Conservation (phyloP, 1,284 basidiomycete species). For the Apiotrichum laibachii region DNA sequence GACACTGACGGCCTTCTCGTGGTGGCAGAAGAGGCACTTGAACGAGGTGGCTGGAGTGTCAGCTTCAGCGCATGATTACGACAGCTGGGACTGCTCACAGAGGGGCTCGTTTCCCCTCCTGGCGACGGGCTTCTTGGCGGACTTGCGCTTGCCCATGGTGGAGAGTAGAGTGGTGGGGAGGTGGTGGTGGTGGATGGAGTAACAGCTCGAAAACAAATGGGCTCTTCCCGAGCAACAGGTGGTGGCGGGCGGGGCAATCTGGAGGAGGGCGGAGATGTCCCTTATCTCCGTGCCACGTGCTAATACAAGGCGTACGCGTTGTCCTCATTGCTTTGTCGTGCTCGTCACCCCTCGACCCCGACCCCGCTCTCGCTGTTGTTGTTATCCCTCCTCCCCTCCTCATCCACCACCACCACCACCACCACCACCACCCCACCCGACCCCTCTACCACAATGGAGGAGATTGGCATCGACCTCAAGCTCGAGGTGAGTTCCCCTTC, state of each 20-base stretch:
- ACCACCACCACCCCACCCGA: slow-evolving; percentile 4
- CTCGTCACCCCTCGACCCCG: not conserved
- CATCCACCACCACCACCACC: not conserved
- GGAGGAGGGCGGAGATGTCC: slow-evolving; percentile 20
- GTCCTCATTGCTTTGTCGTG: not conserved
- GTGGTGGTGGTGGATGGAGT: too few species aligned
- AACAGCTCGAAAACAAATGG: too few species aligned
- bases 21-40: slow-evolving; percentile 51
- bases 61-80: too few species aligned
- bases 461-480: slow-evolving; percentile 70
- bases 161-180: not conserved
- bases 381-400: not conserved
- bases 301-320: slow-evolving; percentile 22
- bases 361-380: not conserved
- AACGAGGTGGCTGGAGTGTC: slow-evolving; percentile 43
- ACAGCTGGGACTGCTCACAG: slow-evolving; percentile 20
- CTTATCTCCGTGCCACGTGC: slow-evolving; percentile 18
- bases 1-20: slow-evolving; percentile 45
- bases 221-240: too few species aligned
- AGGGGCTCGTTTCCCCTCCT: slow-evolving; percentile 39
- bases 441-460: slow-evolving; percentile 50
- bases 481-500: slow-evolving; percentile 62
- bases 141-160: slow-evolving; percentile 51
- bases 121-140: slow-evolving; percentile 42
- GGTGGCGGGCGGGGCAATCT: too few species aligned